phyloP scores from a whole-genome alignment of 2,329 filamentous ascomycete species.

The Aquanectria penicillioides region DNA sequence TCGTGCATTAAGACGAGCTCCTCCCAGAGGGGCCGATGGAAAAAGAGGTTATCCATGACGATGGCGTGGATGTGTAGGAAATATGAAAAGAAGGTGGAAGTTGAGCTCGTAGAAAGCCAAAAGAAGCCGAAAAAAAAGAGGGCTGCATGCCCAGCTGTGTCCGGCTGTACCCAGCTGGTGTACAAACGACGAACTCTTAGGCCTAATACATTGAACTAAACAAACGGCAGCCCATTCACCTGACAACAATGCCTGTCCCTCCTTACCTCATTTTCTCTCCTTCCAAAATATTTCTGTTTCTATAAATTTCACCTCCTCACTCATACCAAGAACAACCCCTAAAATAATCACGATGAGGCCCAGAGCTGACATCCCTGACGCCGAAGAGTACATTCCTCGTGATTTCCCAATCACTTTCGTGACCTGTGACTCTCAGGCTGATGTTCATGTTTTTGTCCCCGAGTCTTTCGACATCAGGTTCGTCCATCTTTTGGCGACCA shows the following conservation, averaged over 20 bases:
- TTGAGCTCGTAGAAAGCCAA: too few species aligned
- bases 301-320: neutral
- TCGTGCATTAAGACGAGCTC: neutral
- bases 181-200: neutral
- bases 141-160: neutral
- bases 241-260: neutral
- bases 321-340: too few species aligned
- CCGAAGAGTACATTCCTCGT: neutral
- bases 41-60: conserved; percentile 1
- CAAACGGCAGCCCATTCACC: neutral
- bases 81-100: neutral
- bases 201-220: neutral
- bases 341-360: too few species aligned
- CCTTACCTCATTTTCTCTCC: neutral
- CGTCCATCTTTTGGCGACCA: conserved; percentile 34
- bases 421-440: conserved; percentile 30
- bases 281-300: too few species aligned
- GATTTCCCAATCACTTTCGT: conserved; percentile 39
- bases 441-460: conserved; percentile 42
- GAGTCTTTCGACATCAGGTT: conserved; percentile 29
- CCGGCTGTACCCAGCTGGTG: too few species aligned
- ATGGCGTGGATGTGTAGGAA: neutral
- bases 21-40: neutral
- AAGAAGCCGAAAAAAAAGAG: neutral
- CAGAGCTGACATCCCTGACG: neutral